Evolutionary conservation across 345 rosid species (phyloP).

Genomic region (Eucalyptus shirleyi): DNA sequence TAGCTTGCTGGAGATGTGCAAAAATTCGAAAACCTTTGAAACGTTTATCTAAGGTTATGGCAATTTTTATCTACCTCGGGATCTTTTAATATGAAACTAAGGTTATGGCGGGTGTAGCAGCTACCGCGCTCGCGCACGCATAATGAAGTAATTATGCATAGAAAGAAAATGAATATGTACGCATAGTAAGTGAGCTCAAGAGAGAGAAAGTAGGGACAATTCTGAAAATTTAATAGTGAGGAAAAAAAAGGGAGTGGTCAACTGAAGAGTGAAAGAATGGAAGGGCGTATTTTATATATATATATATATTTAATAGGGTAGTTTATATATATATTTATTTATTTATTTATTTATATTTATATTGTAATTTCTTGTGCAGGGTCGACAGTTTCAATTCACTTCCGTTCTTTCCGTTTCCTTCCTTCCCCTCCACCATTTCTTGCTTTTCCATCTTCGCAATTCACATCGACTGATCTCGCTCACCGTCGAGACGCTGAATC

Average conservation of each 20-base stretch:
- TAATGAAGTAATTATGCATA: neutral
- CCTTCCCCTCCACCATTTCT: neutral
- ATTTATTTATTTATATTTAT: neutral
- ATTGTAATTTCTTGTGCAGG: neutral
- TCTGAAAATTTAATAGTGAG: neutral
- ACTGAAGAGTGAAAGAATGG: too few relatives aligned
- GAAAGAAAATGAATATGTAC: neutral
- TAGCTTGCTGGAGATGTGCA: neutral
- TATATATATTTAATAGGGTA: too few relatives aligned
- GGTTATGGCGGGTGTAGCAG: neutral
- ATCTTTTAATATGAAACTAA: neutral
- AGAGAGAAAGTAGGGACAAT: neutral
- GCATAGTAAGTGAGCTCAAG: neutral
- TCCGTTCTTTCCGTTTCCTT: neutral
- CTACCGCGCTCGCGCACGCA: accelerated
- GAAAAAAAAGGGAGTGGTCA: neutral
- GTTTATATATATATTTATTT: too few relatives aligned
- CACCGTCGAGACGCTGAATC: neutral
- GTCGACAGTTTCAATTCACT: neutral
- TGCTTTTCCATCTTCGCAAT: neutral
- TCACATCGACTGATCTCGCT: neutral
- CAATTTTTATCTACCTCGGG: too few relatives aligned
- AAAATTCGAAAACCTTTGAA: neutral
- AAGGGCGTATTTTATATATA: too few relatives aligned
- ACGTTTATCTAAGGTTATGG: too few relatives aligned